phyloP scores from a whole-genome alignment of 495 filamentous ascomycete species.

The Penicillium dipodomyicola region DNA sequence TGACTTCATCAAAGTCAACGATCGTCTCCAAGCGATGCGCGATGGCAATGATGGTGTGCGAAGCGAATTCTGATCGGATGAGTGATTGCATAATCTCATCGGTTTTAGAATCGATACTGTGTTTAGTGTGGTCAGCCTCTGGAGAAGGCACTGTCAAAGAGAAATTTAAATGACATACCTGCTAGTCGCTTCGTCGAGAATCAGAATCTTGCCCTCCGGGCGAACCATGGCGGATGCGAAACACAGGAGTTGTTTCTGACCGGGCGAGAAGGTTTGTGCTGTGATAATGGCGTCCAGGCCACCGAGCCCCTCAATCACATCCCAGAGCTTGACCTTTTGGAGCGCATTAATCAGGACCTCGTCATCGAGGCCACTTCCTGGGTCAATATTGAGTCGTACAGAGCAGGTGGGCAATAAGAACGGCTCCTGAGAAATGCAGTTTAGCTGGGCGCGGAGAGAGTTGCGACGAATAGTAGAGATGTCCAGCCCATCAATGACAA shows the following conservation, averaged over 20 bases:
- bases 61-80: not conserved
- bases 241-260: not conserved
- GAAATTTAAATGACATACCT: not conserved
- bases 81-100: not conserved
- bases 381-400: not conserved
- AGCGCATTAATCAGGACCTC: not conserved
- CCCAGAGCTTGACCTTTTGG: not conserved
- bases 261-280: not conserved
- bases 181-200: not conserved
- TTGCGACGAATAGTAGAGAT: not conserved
- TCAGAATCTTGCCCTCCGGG: not conserved
- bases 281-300: not conserved
- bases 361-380: not conserved
- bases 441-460: not conserved
- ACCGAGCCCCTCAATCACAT: not conserved
- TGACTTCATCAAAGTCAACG: conserved; percentile 5
- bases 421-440: not conserved
- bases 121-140: not conserved
- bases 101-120: not conserved
- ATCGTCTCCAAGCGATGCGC: not conserved
- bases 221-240: not conserved
- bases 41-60: not conserved
- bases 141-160: not conserved
- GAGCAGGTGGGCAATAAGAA: not conserved
- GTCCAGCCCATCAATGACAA: not conserved